A percentile compares a stretch with the other conserved stretches of the same genome.
These are phyloP conservation scores for Byssochlamys sp. DNA, from an alignment of 2,329 filamentous ascomycete species.

Conservation along the genomic window DNA sequence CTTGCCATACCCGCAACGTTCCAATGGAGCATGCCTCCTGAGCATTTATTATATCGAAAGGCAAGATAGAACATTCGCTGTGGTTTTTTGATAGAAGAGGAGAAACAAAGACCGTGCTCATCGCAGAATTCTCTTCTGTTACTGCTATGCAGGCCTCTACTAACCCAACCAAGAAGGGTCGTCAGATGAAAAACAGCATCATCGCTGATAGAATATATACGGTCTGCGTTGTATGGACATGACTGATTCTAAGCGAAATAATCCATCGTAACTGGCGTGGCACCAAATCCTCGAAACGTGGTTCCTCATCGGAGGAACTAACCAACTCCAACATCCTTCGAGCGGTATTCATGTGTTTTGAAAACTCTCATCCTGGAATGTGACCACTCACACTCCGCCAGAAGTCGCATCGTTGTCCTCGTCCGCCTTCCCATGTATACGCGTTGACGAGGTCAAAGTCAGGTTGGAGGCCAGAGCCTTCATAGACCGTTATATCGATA, in stretches of 20 bases:
- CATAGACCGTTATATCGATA: slow-evolving; percentile 15
- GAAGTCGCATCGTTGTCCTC: slow-evolving; percentile 39
- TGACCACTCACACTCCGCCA: slow-evolving; percentile 20
- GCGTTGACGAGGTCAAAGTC: slow-evolving; percentile 34
- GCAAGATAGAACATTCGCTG: background rate
- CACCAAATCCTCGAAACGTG: background rate
- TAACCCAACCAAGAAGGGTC: background rate
- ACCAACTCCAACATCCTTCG: background rate
- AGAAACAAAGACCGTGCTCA: background rate
- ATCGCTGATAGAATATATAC: background rate
- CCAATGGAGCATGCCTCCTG: too few species aligned
- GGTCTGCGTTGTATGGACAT: background rate
- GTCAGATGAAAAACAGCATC: background rate
- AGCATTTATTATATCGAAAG: too few species aligned
- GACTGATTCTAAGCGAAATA: background rate
- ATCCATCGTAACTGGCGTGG: background rate
- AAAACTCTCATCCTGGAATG: background rate
- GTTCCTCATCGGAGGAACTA: background rate
- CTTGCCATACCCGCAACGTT: background rate
- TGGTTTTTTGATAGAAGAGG: background rate
- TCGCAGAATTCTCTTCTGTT: background rate
- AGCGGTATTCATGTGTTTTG: background rate
- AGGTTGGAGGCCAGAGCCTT: slow-evolving; percentile 25
- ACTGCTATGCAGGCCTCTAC: background rate
- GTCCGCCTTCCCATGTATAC: slow-evolving; percentile 39